Conservation (phyloP, 768 basidiomycete species). For the Dacryopinax spathularia region DNA sequence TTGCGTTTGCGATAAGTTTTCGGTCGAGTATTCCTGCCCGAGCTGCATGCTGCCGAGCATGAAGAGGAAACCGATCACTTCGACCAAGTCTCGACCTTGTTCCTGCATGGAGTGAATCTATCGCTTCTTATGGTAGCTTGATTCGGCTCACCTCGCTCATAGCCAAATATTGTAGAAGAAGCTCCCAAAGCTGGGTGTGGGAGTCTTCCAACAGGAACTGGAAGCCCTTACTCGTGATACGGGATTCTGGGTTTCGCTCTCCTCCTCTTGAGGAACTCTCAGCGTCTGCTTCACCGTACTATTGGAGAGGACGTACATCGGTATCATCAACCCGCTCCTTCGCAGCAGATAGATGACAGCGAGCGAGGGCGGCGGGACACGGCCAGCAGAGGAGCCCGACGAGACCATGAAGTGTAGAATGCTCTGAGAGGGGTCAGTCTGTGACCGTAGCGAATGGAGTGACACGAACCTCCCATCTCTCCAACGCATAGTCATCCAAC, state of each 20-base stretch:
- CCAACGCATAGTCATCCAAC: conserved; percentile 68
- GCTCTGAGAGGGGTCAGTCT: conserved; percentile 37
- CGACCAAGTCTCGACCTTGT: conserved; percentile 81
- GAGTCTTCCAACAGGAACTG: conserved; percentile 92
- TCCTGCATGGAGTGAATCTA: conserved; percentile 35
- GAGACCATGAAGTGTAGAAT: conserved; percentile 98
- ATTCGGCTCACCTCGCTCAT: conserved; percentile 53
- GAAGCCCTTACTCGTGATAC: conserved; percentile 86
- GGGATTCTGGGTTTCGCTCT: conserved; percentile 30
- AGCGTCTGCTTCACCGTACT: background rate
- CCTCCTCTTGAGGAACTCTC: conserved; percentile 31
- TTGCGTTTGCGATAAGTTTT: conserved; percentile 63
- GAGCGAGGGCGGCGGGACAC: conserved; percentile 60
- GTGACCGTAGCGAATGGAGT: background rate
- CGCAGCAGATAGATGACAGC: conserved; percentile 74
- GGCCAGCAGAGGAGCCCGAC: conserved; percentile 50
- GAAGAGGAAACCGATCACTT: conserved; percentile 86
- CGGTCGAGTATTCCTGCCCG: conserved; percentile 84
- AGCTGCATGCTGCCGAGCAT: conserved; percentile 96
- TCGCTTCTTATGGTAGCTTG: background rate
- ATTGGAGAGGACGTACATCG: conserved; percentile 36
- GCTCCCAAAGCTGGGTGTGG: conserved; percentile 88
- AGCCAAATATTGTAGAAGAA: conserved; percentile 78
- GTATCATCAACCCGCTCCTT: conserved; percentile 73
- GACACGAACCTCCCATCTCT: conserved; percentile 73